A percentile compares a stretch with the other conserved stretches of the same genome.
Conservation (phyloP, 805 yeast species). For the Metschnikowia peoriensis region DNA sequence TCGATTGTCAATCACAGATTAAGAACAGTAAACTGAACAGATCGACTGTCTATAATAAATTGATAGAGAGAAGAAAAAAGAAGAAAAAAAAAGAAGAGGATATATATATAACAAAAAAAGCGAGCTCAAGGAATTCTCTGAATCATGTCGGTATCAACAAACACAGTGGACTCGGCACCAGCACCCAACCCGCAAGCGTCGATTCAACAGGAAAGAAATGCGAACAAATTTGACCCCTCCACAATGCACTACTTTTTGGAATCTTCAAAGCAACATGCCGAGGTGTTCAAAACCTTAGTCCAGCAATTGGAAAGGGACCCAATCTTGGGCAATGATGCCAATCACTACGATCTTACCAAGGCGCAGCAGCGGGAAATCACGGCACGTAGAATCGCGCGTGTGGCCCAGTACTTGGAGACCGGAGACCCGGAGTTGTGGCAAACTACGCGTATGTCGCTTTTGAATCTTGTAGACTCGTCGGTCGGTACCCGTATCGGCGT, state of each 20-base stretch:
- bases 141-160: constrained; percentile 11
- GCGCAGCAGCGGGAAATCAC: constrained; percentile 20
- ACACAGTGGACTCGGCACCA: constrained; percentile 19
- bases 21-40: too few relatives aligned
- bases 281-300: constrained; percentile 12
- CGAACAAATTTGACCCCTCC: constrained; percentile 19
- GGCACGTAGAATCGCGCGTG: constrained; percentile 18
- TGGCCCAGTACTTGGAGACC: constrained; percentile 20
- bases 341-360: constrained; percentile 19
- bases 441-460: constrained; percentile 11
- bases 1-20: too few relatives aligned
- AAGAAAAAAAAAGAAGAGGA: too few relatives aligned
- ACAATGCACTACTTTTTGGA: constrained; percentile 28
- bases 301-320: constrained; percentile 22
- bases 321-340: constrained; percentile 16
- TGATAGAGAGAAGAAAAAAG: too few relatives aligned
- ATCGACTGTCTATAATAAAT: too few relatives aligned
- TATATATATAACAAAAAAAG: too few relatives aligned
- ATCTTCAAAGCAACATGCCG: constrained; percentile 21
- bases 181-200: constrained; percentile 24
- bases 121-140: background rate
- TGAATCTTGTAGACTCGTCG: constrained; percentile 19
- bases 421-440: constrained; percentile 9
- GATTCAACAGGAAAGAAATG: constrained; percentile 22
- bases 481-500: constrained; percentile 21